Percentiles rank a stretch among this genome's conserved stretches.
Conservation (phyloP, 1,284 basidiomycete genomes). For the Neonothopanus nambi region DNA sequence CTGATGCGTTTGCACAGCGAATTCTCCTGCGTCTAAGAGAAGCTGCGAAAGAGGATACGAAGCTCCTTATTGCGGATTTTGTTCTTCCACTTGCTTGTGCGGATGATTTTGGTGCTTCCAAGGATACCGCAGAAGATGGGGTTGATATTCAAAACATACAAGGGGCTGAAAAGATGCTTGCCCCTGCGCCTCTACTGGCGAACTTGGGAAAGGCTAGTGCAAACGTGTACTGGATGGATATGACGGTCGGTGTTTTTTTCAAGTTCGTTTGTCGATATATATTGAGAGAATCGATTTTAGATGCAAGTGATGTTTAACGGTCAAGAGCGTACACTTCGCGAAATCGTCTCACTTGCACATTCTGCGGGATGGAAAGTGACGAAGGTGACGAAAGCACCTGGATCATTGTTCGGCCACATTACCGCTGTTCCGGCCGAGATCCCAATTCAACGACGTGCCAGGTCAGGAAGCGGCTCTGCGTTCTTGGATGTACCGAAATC, state of each 20-base stretch:
- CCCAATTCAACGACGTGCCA: slow-evolving; percentile 32
- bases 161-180: slow-evolving; percentile 45
- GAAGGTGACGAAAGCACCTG: slow-evolving; percentile 56
- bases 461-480: slow-evolving; percentile 27
- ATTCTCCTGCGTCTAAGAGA: slow-evolving; percentile 53
- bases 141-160: slow-evolving; percentile 36
- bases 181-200: slow-evolving; percentile 58
- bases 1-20: slow-evolving; percentile 55
- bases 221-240: slow-evolving; percentile 72
- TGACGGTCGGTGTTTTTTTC: slow-evolving; percentile 48
- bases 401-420: slow-evolving; percentile 66
- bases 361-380: slow-evolving; percentile 70
- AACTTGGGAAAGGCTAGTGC: slow-evolving; percentile 73
- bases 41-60: slow-evolving; percentile 52
- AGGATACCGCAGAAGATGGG: slow-evolving; percentile 14
- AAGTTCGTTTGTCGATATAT: slow-evolving; percentile 5
- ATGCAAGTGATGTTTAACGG: slow-evolving; percentile 74
- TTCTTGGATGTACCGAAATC: slow-evolving; percentile 25
- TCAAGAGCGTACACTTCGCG: slow-evolving; percentile 70
- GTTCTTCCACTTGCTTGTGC: slow-evolving; percentile 67
- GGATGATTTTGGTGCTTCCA: slow-evolving; percentile 40
- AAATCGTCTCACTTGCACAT: slow-evolving; percentile 54
- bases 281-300: slow-evolving; percentile 33
- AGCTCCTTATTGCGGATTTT: slow-evolving; percentile 66
- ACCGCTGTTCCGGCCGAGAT: slow-evolving; percentile 59